These are phyloP conservation scores for Leptomonas pyrrhocoris DNA, from an alignment of 208 protist species.

Conservation along the genomic window DNA sequence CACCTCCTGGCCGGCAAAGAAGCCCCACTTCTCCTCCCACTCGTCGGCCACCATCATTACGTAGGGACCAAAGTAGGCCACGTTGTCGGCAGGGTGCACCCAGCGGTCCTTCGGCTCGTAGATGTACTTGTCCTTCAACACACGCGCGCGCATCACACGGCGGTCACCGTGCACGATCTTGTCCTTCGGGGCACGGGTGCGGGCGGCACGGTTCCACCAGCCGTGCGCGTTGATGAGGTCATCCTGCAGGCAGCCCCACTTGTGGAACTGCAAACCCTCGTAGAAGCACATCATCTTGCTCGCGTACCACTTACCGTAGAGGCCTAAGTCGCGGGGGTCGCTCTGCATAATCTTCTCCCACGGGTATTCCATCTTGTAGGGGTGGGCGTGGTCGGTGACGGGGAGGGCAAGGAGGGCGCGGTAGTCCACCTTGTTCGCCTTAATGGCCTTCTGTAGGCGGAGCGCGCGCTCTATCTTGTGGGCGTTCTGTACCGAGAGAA, in stretches of 20 bases:
- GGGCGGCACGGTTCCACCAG: constrained; percentile 90
- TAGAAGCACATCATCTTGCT: constrained; percentile 93
- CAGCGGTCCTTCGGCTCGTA: constrained; percentile 90
- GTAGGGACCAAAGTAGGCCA: constrained; percentile 90
- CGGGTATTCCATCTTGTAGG: constrained; percentile 93
- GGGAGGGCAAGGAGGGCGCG: constrained; percentile 87
- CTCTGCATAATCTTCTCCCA: constrained; percentile 91
- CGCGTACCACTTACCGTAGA: constrained; percentile 90
- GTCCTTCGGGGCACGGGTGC: constrained; percentile 85
- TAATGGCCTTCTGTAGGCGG: constrained; percentile 89
- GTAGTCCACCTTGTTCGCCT: constrained; percentile 93
- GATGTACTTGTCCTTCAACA: constrained; percentile 92
- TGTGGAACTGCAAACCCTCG: constrained; percentile 87
- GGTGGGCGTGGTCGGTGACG: constrained; percentile 90
- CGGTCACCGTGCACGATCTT: constrained; percentile 88
- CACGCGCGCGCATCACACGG: constrained; percentile 86
- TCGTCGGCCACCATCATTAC: constrained; percentile 93
- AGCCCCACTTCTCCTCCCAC: constrained; percentile 94
- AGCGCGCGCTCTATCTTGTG: constrained; percentile 89
- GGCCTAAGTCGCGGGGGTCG: constrained; percentile 76
- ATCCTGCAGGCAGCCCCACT: constrained; percentile 89
- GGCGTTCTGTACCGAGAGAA: constrained; percentile 88
- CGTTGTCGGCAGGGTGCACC: constrained; percentile 91
- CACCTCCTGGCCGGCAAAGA: constrained; percentile 91
- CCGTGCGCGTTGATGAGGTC: constrained; percentile 91